Base-by-base conservation (phyloP, 2,329 filamentous ascomycete species). In the Colletotrichum sp. region DNA sequence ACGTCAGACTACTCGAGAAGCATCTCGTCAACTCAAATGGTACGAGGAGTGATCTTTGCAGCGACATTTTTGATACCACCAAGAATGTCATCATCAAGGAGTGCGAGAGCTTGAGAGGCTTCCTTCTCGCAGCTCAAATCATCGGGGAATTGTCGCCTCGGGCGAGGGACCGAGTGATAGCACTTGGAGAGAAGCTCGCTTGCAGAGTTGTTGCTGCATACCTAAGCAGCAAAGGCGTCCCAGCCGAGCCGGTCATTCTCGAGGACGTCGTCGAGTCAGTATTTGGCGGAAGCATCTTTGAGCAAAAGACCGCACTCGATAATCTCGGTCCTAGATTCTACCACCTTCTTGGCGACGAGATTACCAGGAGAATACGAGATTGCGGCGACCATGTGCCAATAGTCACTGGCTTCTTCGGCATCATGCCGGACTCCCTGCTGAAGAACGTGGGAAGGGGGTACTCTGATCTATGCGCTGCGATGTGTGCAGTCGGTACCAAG, bases 341-440 rank as follows among this genome's bases (percentile, higher is more conserved):
- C 86, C 89, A 90, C 77, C 87, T 89, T 32, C 89, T 94, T 32
- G 89, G 92, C 2, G 86, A 86, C 22, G 87, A 88, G 9, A 91
- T 97, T 66, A 88, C 87, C 30, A 89, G 91, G 79, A 93, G 93
- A 81, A 89, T 97, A 73, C 82, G 86, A 55, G 89, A 90, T 3
- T 96, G 94, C 81, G 90, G 88, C 36, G 88, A 91, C 79, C 90
- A 91, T 75, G 92, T 96, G 2, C 94, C 95, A 2, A 93, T 96
- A 6, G 88, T 96, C 69, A 98, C 97, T 10, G 96, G 97, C n/a
- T 99, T 97, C 88, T 99, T 99, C 83, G 97, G 97, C 75, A 94
- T 93, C 74, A 94, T 98, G 6, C 96, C 96, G 0, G 96, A 96
- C 16, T 96, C 96, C 77, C 89, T 99, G 74, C 91, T 98, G 80